Evolutionary conservation across 441 rosid genomes (phyloP), one percentile per base, ranked within the genome.

Genomic region (Pelargonium fulgidum): DNA sequence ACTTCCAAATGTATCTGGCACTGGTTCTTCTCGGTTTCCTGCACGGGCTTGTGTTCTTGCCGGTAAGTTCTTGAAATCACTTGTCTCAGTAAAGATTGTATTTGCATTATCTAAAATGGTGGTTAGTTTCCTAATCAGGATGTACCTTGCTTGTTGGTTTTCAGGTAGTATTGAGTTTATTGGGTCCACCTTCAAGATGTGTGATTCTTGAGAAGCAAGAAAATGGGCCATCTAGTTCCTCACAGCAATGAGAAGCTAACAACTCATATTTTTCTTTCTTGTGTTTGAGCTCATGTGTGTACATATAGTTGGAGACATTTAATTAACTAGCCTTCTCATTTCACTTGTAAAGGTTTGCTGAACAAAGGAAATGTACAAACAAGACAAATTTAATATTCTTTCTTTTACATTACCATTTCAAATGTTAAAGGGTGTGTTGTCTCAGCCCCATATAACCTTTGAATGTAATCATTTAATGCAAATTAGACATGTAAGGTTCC

Each of bases 1-100:
- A 92, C 83, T 94, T 94, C 83, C 89, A 89, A 77, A 92, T 94
- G 99, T 92, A 94, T 77, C 82, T 94, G 3, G 96, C 99, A 24
- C 76, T 94, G 65, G 99, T 94, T 70, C 91, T 92, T 24, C 93
- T 92, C 13, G 98, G 98, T 79, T 94, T 92, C 85, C 72, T 94
- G 70, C 99, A 94, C 12, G 98, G 99, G 16, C 89, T 94, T 62
- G 85, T 94, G 17, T 92, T 94, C 81, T 78, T 94, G 71, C 99
- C 99, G 0, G 99, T 94, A 84, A 84, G 97, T 50, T 20, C 3
- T 33, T 4, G 39, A 3, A 3, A 39, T 39, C 7, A 39, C 42
- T 10, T 44, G 7, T 44, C 50, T 12, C 50, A 10, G 14, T 45
- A 45, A 45, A 2, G 50, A 45, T 10, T 45, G n/a, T 10, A 44